phyloP scores from a whole-genome alignment of 73 alveolate genomes.

The Symbiodinium pilosum region DNA sequence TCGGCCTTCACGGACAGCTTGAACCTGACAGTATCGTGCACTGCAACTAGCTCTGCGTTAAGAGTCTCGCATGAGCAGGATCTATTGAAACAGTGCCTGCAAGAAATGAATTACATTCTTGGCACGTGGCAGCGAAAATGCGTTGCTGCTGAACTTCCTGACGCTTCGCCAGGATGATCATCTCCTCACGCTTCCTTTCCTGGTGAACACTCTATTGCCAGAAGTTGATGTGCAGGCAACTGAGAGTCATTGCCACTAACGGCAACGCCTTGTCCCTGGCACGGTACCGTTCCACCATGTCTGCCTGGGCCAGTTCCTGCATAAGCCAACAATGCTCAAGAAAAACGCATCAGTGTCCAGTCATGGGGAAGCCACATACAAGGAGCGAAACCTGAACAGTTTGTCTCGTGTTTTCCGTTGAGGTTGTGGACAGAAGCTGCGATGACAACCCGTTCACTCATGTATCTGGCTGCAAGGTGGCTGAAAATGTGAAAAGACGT shows the following conservation, averaged over 20 bases:
- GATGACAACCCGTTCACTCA: not conserved
- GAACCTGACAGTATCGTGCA: slow-evolving; percentile 55
- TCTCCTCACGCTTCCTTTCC: slow-evolving; percentile 85
- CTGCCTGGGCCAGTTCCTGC: slow-evolving; percentile 86
- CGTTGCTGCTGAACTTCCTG: slow-evolving; percentile 85
- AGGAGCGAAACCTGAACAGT: no score
- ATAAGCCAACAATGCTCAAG: no score
- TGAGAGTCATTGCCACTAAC: not conserved
- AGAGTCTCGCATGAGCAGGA: no score
- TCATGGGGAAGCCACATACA: no score
- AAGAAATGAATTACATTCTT: no score
- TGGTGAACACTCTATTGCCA: not conserved
- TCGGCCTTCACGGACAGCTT: slow-evolving; percentile 71
- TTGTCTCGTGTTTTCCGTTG: no score
- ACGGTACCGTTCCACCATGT: slow-evolving; percentile 71
- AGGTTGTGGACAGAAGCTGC: not conserved
- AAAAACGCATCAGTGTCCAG: no score
- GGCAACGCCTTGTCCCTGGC: slow-evolving; percentile 64
- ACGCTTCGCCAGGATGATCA: slow-evolving; percentile 76
- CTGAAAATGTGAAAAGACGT: no score
- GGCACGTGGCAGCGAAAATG: slow-evolving; percentile 31
- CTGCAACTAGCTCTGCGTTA: no score
- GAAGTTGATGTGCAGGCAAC: not conserved
- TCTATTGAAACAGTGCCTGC: no score
- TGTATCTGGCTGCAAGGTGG: no score